Evolutionary conservation across 140 eudicot species (phyloP).

Genomic region (Ambrosia hybrid): DNA sequence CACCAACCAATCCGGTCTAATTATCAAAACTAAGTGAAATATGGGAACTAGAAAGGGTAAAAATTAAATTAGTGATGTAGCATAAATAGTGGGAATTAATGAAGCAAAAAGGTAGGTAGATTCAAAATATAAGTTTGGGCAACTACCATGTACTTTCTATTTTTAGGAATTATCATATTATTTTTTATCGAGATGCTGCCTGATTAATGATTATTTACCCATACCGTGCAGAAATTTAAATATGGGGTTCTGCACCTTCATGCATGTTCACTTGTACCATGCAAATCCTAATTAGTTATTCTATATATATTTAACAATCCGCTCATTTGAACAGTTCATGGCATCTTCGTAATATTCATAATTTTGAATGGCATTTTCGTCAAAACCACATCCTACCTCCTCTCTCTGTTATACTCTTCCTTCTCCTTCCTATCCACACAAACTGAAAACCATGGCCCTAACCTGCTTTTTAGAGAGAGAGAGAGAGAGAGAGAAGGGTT

Average conservation of each 20-base stretch:
- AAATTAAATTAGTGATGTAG: background rate
- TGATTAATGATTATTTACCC: background rate
- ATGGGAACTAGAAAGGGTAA: background rate
- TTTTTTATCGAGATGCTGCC: conserved; percentile 9
- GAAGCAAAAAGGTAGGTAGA: conserved; percentile 22
- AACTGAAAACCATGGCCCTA: no score
- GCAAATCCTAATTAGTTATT: background rate
- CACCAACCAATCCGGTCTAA: no score
- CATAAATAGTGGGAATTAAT: conserved; percentile 14
- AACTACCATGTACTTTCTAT: conserved; percentile 19
- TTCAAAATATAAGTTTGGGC: conserved; percentile 17
- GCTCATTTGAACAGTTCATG: no score
- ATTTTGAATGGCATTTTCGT: no score
- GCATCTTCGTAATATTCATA: no score
- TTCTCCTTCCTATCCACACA: no score
- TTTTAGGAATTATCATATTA: conserved; percentile 13
- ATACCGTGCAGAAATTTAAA: background rate
- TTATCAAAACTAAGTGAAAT: background rate
- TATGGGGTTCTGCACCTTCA: background rate
- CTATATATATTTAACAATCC: no score
- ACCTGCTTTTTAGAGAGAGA: no score
- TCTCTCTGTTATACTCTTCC: no score
- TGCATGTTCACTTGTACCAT: background rate
- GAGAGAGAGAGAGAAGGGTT: no score
- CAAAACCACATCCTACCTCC: no score